phyloP scores from a whole-genome alignment of 352 stramenopile species.

The Phytophthora uliginosa region DNA sequence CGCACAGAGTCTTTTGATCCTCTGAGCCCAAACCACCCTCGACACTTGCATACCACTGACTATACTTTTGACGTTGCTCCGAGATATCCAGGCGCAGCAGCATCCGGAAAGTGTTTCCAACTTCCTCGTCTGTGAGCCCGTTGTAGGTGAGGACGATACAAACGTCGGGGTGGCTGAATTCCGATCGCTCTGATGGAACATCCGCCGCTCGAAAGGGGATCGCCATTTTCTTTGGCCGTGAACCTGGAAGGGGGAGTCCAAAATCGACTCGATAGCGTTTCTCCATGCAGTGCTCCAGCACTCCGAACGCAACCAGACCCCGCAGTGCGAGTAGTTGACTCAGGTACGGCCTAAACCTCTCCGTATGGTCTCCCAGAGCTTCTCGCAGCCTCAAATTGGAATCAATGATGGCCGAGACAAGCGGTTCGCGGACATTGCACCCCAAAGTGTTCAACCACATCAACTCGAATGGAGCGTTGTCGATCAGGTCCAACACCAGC shows the following conservation, averaged over 20 bases:
- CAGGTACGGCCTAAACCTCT: constrained; percentile 33
- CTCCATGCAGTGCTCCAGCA: constrained; percentile 87
- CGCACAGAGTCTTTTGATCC: constrained; percentile 45
- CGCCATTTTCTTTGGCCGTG: constrained; percentile 77
- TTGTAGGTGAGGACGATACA: constrained; percentile 83
- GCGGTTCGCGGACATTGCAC: constrained; percentile 10
- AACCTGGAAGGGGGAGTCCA: constrained; percentile 54
- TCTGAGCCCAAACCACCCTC: constrained; percentile 12
- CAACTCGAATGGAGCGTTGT: constrained; percentile 66
- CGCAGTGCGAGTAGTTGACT: constrained; percentile 69
- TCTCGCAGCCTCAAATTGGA: constrained; percentile 33
- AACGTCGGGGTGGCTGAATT: constrained; percentile 93
- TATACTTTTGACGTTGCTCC: constrained; percentile 75
- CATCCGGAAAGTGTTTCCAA: constrained; percentile 57
- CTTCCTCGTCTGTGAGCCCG: constrained; percentile 62
- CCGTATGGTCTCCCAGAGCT: constrained; percentile 18
- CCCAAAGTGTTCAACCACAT: constrained; percentile 65
- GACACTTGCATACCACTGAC: constrained; percentile 70
- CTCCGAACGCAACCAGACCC: constrained; percentile 77
- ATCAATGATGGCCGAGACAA: constrained; percentile 51
- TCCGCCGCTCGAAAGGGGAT: constrained; percentile 90
- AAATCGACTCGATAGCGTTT: constrained; percentile 90
- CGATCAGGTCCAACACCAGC: constrained; percentile 71
- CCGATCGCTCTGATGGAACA: constrained; percentile 80
- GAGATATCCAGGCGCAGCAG: constrained; percentile 75